Conservation (phyloP, 2,329 filamentous ascomycete genomes). For the Cercospora sojina region DNA sequence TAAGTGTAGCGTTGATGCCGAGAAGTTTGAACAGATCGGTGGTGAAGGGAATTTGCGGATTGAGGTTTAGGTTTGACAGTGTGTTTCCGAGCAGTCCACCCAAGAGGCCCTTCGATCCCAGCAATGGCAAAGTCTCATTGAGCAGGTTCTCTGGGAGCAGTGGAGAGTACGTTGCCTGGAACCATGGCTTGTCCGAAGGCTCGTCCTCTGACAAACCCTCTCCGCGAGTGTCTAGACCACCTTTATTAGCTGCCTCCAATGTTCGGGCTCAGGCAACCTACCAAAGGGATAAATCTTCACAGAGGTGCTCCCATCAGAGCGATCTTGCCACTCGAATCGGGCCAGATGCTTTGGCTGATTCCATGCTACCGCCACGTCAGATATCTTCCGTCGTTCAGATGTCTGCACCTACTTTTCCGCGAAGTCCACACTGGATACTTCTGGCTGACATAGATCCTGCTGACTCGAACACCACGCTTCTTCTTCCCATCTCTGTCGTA, state of each 20-base stretch:
- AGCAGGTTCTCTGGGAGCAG: constrained; percentile 13
- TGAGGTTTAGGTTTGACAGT: neutral
- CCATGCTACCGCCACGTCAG: neutral
- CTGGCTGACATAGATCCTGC: constrained; percentile 26
- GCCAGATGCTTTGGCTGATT: neutral
- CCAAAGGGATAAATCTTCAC: neutral
- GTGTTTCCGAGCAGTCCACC: neutral
- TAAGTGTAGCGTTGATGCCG: constrained; percentile 20
- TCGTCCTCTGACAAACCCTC: neutral
- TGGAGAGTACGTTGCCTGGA: constrained; percentile 19
- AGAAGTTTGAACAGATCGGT: constrained; percentile 19
- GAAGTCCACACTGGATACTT: constrained; percentile 24
- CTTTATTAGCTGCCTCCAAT: neutral
- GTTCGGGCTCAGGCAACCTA: neutral
- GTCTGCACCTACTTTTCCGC: constrained; percentile 15
- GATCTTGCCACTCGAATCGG: neutral
- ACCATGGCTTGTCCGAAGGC: constrained; percentile 20
- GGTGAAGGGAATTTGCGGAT: constrained; percentile 15
- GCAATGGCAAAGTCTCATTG: neutral
- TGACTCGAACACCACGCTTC: constrained; percentile 13
- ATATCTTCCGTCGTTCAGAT: neutral
- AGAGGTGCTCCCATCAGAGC: neutral
- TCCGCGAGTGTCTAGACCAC: neutral
- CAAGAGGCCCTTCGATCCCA: neutral
- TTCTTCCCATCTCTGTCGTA: constrained; percentile 15